Evolutionary conservation across 2,329 filamentous ascomycete species (phyloP).

Genomic region (Claviceps sp.): DNA sequence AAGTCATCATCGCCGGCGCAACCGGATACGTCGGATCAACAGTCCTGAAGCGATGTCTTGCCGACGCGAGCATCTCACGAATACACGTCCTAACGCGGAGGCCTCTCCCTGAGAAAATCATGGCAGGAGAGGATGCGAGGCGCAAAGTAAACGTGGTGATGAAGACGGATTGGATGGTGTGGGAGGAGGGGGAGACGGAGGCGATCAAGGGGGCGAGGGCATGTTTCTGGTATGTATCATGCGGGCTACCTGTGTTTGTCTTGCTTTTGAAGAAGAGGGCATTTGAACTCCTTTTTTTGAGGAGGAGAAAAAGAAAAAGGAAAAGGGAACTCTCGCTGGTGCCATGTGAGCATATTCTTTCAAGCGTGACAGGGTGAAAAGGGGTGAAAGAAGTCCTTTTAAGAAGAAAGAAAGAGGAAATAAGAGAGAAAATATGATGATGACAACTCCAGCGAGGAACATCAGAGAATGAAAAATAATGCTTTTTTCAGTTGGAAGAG

Average conservation of each 20-base stretch:
- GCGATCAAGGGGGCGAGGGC: neutral
- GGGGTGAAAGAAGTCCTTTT: neutral
- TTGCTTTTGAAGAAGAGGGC: neutral
- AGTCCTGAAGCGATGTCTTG: constrained; percentile 1
- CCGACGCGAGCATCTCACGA: neutral
- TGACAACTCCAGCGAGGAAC: too few species aligned
- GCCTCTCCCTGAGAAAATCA: neutral
- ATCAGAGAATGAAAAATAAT: neutral
- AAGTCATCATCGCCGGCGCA: constrained; percentile 1
- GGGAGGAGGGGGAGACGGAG: neutral
- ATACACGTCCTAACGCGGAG: neutral
- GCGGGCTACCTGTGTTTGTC: neutral
- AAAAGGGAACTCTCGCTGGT: too few species aligned
- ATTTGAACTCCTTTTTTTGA: neutral
- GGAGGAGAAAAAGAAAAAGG: too few species aligned
- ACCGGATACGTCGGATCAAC: constrained; percentile 3
- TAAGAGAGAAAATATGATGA: neutral
- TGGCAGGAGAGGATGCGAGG: neutral
- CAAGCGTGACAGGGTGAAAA: neutral
- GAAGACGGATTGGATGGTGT: neutral
- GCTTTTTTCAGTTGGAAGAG: neutral
- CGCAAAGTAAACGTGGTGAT: neutral
- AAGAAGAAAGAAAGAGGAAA: neutral
- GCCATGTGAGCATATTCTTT: neutral
- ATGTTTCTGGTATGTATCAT: constrained; percentile 1